phyloP scores from a whole-genome alignment of 2,329 filamentous ascomycete genomes.

The Xylariomycetidae sp. region DNA sequence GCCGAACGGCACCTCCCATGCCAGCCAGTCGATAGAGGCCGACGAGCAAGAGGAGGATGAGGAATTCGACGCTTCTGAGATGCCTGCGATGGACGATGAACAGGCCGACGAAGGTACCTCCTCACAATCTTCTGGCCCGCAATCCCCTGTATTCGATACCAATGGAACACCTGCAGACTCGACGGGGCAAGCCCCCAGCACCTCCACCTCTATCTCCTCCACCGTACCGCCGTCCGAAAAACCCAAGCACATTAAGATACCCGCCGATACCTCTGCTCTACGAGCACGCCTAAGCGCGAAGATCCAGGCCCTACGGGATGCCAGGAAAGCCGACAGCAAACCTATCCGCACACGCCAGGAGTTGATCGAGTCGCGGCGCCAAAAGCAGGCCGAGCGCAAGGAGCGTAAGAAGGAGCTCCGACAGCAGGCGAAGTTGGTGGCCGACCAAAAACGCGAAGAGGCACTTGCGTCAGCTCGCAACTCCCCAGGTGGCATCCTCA shows the following conservation, averaged over 20 bases:
- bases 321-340: slow-evolving; percentile 80
- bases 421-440: slow-evolving; percentile 70
- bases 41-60: slow-evolving; percentile 16
- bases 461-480: slow-evolving; percentile 54
- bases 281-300: slow-evolving; percentile 73
- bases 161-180: slow-evolving; percentile 36
- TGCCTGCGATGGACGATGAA: slow-evolving; percentile 39
- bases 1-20: slow-evolving; percentile 11
- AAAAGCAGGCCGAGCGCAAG: slow-evolving; percentile 81
- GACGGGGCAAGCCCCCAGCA: slow-evolving; percentile 44
- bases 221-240: slow-evolving; percentile 54
- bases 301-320: slow-evolving; percentile 78
- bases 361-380: slow-evolving; percentile 80
- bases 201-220: slow-evolving; percentile 64
- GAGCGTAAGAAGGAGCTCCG: slow-evolving; percentile 84
- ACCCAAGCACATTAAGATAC: slow-evolving; percentile 60
- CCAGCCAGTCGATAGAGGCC: slow-evolving; percentile 24
- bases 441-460: slow-evolving; percentile 60
- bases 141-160: slow-evolving; percentile 57
- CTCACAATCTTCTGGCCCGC: slow-evolving; percentile 42
- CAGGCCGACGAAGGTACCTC: slow-evolving; percentile 23
- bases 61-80: neutral
- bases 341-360: slow-evolving; percentile 83
- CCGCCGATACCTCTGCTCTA: slow-evolving; percentile 67
- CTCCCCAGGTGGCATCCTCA: slow-evolving; percentile 52